Evolutionary conservation across 345 rosid genomes (phyloP), one percentile per base, ranked within the genome.

Genomic region (Pseudoturritis turrita): DNA sequence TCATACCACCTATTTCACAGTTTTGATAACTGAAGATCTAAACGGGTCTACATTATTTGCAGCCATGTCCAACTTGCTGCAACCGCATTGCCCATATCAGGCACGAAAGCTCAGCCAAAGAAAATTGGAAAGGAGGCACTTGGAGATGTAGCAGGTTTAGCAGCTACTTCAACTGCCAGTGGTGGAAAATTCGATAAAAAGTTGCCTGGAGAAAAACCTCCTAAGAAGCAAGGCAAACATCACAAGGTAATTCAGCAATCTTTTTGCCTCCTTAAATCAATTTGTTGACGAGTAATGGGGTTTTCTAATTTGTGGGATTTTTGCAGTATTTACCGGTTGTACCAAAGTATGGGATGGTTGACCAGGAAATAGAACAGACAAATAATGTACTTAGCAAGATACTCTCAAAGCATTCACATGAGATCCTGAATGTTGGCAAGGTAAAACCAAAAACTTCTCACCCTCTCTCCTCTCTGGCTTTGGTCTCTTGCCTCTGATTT

Each of bases 181-280:
- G 97, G 96, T 62, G 97, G 98, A 39, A 94, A 94, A 83, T 95
- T 95, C 37, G 99, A 94, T 79, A 91, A 85, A 77, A 94, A 87
- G 87, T 78, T 91, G 35, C 81, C 79, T 0, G 96, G 96, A 68
- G 98, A 94, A 66, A 94, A 91, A 72, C 83, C 96, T 77, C 82
- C 78, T 8, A 91, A 88, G 76, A 84, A 82, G 54, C 87, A 82
- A 68, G 95, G 96, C 62, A 94, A 91, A 74, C 84, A 88, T 71
- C 91, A 89, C 79, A 91, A 94, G 96, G 98, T 94, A 73, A 68
- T 57, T 43, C 9, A 52, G 43, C 25, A 3, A 65, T 70, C 41
- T 28, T 29, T 15, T n/a, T 26, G 3, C 15, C 39, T 36, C 52
- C 5, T 15, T 54, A 23, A 29, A 7, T 25, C 17, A 53, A 4